Percentiles rank a stretch among this genome's conserved stretches.
Conservation (phyloP, 1,139 yeast genomes). For the Debaryomycetaceae sp. region DNA sequence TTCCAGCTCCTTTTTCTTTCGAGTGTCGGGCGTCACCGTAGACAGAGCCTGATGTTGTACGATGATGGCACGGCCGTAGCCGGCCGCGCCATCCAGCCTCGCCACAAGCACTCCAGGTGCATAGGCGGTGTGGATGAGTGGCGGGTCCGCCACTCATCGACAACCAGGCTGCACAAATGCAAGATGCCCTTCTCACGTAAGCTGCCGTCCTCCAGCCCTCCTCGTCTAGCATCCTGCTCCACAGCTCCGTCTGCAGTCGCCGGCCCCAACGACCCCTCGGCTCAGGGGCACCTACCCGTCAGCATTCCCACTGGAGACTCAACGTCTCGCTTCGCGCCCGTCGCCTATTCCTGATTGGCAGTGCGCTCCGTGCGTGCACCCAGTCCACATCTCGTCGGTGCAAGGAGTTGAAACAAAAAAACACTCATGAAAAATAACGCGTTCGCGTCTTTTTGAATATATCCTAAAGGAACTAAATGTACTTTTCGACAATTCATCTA, state of each 20-base stretch:
- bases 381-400: not conserved
- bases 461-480: constrained; percentile 1
- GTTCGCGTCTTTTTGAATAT: constrained; percentile 1
- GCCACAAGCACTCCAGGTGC: no score
- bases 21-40: no score
- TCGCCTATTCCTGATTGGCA: not conserved
- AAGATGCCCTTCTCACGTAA: no score
- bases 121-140: no score
- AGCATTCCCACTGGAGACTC: not conserved
- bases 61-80: no score
- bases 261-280: not conserved
- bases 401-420: not conserved
- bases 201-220: not conserved
- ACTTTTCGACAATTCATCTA: constrained; percentile 1
- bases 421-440: constrained; percentile 1
- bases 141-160: no score
- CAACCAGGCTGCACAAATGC: no score
- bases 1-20: no score
- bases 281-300: not conserved
- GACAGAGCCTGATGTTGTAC: no score
- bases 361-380: not conserved
- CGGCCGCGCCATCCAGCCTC: no score
- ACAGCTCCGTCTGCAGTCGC: not conserved
- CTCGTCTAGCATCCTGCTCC: not conserved
- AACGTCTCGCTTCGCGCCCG: not conserved